Conservation (phyloP, 2,329 filamentous ascomycete genomes). For the Fusarium sterilihyphosum region DNA sequence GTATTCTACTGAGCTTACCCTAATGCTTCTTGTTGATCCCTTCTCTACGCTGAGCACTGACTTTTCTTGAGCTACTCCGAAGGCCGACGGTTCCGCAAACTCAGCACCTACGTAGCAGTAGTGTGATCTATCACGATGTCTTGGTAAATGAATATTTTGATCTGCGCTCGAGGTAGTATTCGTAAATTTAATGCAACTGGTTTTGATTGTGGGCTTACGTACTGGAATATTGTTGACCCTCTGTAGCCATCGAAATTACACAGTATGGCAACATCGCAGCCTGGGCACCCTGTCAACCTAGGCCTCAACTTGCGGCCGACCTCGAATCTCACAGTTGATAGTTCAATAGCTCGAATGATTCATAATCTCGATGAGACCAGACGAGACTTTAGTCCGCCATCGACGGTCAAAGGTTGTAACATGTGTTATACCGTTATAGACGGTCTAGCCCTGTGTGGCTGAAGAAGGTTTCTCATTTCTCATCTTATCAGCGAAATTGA, state of each 20-base stretch:
- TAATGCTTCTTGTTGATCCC: conserved; percentile 24
- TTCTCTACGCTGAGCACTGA: background rate
- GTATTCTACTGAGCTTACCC: conserved; percentile 20
- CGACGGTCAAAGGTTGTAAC: conserved; percentile 2
- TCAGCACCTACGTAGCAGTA: background rate
- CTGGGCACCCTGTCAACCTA: conserved; percentile 17
- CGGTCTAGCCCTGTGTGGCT: conserved; percentile 23
- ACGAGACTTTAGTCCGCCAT: conserved; percentile 9
- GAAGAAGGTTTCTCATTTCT: background rate
- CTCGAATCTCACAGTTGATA: conserved; percentile 13
- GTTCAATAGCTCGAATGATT: conserved; percentile 10
- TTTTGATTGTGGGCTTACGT: background rate
- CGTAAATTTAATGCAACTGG: conserved; percentile 1
- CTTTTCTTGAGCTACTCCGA: conserved; percentile 6
- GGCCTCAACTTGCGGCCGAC: conserved; percentile 11
- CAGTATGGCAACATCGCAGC: conserved; percentile 1
- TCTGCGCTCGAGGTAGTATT: conserved; percentile 4
- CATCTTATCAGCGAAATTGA: conserved; percentile 20
- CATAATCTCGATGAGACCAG: conserved; percentile 26
- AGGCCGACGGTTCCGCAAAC: conserved; percentile 25
- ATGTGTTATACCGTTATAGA: conserved; percentile 7
- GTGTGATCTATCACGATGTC: conserved; percentile 13
- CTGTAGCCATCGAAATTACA: background rate
- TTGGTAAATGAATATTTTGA: conserved; percentile 3
- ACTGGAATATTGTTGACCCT: background rate